Base-by-base conservation (phyloP, 73 alveolate species). In the Durusdinium trenchii region DNA sequence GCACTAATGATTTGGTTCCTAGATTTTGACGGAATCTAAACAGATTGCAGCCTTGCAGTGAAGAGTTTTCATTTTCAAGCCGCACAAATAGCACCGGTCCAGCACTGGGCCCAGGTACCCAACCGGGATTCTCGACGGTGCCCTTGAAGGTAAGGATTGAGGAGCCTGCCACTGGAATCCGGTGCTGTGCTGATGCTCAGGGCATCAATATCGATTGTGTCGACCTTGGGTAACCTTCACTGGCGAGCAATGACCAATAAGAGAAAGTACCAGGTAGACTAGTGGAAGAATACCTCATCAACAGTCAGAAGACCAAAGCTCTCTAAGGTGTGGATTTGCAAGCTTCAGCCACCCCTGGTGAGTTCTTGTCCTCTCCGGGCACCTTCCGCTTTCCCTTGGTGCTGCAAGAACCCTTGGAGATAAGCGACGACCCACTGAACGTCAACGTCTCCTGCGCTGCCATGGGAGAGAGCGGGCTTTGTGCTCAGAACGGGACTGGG, bases 381-480 rank as follows among this genome's bases (percentile, higher is more conserved):
- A 86, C 82, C 36, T 62, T n/a, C 61, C 51, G 95, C 82, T 86
- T 86, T 69, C 95, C 95, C 57, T n/a, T 86, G 47, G 95, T 86
- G n/a, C 95, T 57, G n/a, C 38, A 61, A 16, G 82, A 86, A 61
- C 76, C 83, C 3, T 40, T 38, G 82, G 54, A 32, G 36, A 54
- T 26, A 61, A 47, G 60, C 46, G 95, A 62, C 35, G 46, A 40
- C 46, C 18, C 45, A n/a, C n/a, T 60, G 62, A 42, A 32, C 38
- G n/a, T 85, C 43, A 86, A 86, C 95, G 45, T 86, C 62, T 52
- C 95, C 95, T 86, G 95, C 60, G 95, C 83, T n/a, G 95, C 95
- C 46, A 38, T 86, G 95, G 95, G 95, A 10, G 82, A 86, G 73
- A 60, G 61, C 50, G 95, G 95, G 60, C 82, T 45, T 61, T 86